A percentile compares a stretch with the other conserved stretches of the same genome.
phyloP scores from a whole-genome alignment of 352 stramenopile species.

The Globisporangium solare region DNA sequence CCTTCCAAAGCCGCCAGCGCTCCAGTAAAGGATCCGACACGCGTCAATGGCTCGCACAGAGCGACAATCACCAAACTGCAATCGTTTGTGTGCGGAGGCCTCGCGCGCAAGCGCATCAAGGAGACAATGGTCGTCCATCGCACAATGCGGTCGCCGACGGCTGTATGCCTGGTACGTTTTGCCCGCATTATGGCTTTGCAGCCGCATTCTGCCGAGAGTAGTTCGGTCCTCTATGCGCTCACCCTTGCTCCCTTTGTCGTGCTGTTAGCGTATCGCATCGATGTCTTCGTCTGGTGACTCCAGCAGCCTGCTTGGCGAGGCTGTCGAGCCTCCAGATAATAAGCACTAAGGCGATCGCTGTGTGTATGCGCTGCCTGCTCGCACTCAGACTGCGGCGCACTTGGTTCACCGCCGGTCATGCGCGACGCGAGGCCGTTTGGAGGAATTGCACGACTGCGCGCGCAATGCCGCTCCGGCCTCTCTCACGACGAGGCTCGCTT shows the following conservation, averaged over 20 bases:
- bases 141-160: conserved; percentile 8
- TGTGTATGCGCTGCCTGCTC: conserved; percentile 24
- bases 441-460: conserved; percentile 9
- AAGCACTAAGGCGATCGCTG: conserved; percentile 9
- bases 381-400: conserved; percentile 11
- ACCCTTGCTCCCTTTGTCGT: no score
- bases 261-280: conserved; percentile 13
- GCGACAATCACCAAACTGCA: conserved; percentile 33
- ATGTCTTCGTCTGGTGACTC: neutral
- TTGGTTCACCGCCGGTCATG: conserved; percentile 6
- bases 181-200: neutral
- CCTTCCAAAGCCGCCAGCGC: no score
- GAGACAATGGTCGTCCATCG: conserved; percentile 13
- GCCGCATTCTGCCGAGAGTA: no score
- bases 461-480: neutral
- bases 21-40: no score
- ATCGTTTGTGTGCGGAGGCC: conserved; percentile 39
- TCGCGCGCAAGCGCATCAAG: conserved; percentile 28
- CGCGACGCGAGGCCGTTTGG: conserved; percentile 6
- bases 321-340: neutral
- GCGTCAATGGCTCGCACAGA: no score
- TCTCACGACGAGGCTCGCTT: no score
- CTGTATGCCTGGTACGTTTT: conserved; percentile 26
- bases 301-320: neutral
- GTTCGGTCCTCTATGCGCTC: no score